A percentile compares a stretch with the other conserved stretches of the same genome.
Conservation (phyloP, 2,329 filamentous ascomycete species). For the Colletotrichum neosansevieriae region DNA sequence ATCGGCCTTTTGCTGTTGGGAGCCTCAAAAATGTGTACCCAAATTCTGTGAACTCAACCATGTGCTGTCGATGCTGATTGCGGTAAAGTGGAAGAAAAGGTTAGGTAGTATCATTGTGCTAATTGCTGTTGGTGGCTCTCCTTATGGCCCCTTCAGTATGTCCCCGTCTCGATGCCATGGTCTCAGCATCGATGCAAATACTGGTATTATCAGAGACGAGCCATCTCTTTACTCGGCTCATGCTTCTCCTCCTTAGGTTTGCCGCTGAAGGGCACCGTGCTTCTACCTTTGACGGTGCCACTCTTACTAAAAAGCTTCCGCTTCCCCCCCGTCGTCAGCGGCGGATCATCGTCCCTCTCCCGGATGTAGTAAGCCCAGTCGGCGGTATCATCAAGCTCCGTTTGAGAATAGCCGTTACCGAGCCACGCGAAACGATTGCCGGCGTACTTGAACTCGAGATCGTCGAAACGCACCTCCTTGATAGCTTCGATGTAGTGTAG, state of each 20-base stretch:
- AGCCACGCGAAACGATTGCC: conserved; percentile 55
- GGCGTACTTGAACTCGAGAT: conserved; percentile 56
- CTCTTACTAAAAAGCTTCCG: conserved; percentile 44
- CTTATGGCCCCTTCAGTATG: too few relatives aligned
- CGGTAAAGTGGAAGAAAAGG: too few relatives aligned
- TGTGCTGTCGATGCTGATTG: too few relatives aligned
- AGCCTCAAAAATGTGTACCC: too few relatives aligned
- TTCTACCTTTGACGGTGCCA: conserved; percentile 42
- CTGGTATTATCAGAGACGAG: neutral
- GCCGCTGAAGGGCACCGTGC: conserved; percentile 40
- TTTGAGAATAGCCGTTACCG: conserved; percentile 58
- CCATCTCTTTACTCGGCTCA: neutral
- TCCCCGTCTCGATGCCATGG: too few relatives aligned
- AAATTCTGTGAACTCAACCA: too few relatives aligned
- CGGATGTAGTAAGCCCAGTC: conserved; percentile 56
- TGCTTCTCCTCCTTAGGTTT: neutral
- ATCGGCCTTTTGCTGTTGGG: too few relatives aligned
- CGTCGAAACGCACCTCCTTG: conserved; percentile 58
- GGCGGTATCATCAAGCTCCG: conserved; percentile 52
- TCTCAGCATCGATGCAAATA: too few relatives aligned
- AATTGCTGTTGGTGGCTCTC: too few relatives aligned
- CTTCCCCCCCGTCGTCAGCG: conserved; percentile 43
- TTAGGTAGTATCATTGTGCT: too few relatives aligned
- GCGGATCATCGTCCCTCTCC: conserved; percentile 50
- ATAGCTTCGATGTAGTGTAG: conserved; percentile 64